Base-by-base conservation (phyloP, 805 yeast genomes). In the Dipodascopsis uninucleata region DNA sequence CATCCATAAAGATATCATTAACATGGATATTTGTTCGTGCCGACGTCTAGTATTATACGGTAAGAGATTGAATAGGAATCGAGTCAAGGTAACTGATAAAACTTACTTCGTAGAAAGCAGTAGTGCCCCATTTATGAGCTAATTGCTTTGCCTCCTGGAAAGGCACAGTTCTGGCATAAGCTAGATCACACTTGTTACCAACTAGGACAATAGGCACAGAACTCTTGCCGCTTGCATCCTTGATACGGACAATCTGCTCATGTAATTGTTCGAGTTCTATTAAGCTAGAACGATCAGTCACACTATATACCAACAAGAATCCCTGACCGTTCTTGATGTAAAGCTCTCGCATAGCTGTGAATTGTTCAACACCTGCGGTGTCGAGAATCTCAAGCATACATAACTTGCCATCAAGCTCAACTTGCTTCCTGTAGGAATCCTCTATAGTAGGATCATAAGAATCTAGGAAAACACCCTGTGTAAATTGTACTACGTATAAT, bases 361-460 rank as follows among this genome's bases (percentile, higher is more conserved):
- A 90, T 67, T 89, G 97, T 22, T 96, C 96, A 50, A 82, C 82
- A 36, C 96, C 97, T 1, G 96, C 95, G 2, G 96, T 87, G 61
- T 93, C 98, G 49, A 89, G 70, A 43, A 84, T 82, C 67, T 90
- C 96, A 56, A 90, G 71, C 55, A 83, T 86, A 60, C 95, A 87
- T 2, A 86, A 80, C 54, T 93, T 77, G 24, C 88, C 94, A 64
- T 93, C 97, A 31, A 90, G 81, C 58, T 82, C 88, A 47, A 87
- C 79, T 55, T 85, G 89, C 61, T 87, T 89, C 36, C 95, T 73
- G 66, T 93, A 93, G 0, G 97, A 86, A 61, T 90, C 98, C 62
- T 90, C 98, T 52, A 90, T 90, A 7, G 98, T 90, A 5, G 98
- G 97, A 61, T 90, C 97, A 67, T 90, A 93, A 17, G 53, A 50